Conservation (phyloP, 148 eudicot species). For the Rhododendron griersonianum region DNA sequence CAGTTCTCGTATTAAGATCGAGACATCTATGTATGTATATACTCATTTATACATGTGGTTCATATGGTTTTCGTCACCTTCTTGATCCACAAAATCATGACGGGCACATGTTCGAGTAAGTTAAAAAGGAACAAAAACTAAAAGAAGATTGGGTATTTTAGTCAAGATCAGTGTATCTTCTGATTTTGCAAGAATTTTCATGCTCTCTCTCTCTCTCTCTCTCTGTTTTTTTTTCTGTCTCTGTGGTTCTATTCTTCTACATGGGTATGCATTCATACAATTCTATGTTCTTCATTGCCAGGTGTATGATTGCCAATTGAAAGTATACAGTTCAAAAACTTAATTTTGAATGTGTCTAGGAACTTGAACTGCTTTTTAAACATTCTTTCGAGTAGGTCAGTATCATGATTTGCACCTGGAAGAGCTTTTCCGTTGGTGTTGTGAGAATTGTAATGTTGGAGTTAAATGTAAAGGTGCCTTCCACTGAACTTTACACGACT, state of each 20-base stretch:
- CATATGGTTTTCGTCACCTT: not conserved
- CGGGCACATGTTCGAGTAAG: not conserved
- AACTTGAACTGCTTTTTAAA: not conserved
- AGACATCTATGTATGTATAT: not conserved
- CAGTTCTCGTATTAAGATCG: not conserved
- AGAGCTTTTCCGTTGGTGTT: not conserved
- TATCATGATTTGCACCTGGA: not conserved
- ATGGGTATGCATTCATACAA: not conserved
- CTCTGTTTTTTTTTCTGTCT: not conserved
- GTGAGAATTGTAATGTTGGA: not conserved
- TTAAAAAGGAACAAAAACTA: not conserved
- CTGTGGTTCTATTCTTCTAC: not conserved
- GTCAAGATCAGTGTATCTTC: not conserved
- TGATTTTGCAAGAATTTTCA: not conserved
- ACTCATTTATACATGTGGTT: not conserved
- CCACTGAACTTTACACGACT: not conserved
- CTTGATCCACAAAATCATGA: not conserved
- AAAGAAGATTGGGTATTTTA: not conserved
- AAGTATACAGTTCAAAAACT: not conserved
- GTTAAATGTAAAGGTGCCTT: not conserved
- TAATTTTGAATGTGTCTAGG: not conserved
- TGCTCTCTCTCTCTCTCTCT: not conserved
- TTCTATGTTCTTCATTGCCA: not conserved
- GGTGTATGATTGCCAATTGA: not conserved
- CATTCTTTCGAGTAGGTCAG: not conserved